These are phyloP conservation scores for Phytophthora crassamura DNA, from an alignment of 352 stramenopile genomes.

Conservation along the genomic window DNA sequence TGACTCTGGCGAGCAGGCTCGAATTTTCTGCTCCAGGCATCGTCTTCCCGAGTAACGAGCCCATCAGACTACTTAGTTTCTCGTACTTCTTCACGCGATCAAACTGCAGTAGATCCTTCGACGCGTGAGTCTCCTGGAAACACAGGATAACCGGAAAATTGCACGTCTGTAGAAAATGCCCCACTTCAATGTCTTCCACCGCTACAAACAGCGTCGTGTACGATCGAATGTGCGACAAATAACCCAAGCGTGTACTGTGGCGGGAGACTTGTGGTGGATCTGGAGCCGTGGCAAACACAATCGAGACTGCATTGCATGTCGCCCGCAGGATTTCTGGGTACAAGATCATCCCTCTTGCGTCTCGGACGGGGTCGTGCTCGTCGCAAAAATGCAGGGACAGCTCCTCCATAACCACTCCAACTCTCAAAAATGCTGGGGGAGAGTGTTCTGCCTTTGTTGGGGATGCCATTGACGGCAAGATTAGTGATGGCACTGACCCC, in stretches of 20 bases:
- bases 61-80: slow-evolving; percentile 36
- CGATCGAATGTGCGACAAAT: slow-evolving; percentile 68
- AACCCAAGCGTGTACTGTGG: slow-evolving; percentile 60
- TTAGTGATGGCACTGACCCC: slow-evolving; percentile 15
- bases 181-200: slow-evolving; percentile 61
- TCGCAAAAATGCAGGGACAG: slow-evolving; percentile 72
- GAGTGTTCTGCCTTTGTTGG: slow-evolving; percentile 8
- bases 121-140: slow-evolving; percentile 41
- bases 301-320: slow-evolving; percentile 39
- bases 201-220: slow-evolving; percentile 66
- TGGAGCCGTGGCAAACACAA: slow-evolving; percentile 57
- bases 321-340: slow-evolving; percentile 71
- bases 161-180: slow-evolving; percentile 76
- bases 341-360: slow-evolving; percentile 42
- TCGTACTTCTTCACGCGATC: slow-evolving; percentile 53
- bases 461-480: slow-evolving; percentile 25
- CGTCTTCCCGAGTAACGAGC: slow-evolving; percentile 46
- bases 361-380: slow-evolving; percentile 52
- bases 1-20: slow-evolving; percentile 55
- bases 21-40: slow-evolving; percentile 37
- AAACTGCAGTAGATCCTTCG: slow-evolving; percentile 40
- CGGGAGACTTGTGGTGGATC: slow-evolving; percentile 59
- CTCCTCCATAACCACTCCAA: slow-evolving; percentile 49
- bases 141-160: slow-evolving; percentile 78
- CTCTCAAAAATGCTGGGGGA: slow-evolving; percentile 36